Conservation (phyloP, 139 green algal species). For the Coelastrella sp. region DNA sequence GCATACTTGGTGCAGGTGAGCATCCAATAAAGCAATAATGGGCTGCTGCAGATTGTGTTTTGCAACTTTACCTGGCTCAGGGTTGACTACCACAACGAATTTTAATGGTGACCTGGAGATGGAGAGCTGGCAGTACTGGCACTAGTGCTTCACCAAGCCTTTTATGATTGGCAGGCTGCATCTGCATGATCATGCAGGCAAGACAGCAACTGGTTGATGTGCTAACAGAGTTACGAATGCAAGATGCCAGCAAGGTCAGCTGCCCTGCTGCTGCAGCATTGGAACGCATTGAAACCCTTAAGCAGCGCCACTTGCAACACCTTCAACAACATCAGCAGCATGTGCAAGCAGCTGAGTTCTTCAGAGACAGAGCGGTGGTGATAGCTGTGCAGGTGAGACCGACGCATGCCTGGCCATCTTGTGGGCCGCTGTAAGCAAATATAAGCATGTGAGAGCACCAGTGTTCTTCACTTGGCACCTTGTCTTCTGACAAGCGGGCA, state of each 20-base stretch:
- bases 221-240: not conserved
- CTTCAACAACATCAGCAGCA: not conserved
- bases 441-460: no score
- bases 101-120: no score
- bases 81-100: no score
- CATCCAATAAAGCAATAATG: not conserved
- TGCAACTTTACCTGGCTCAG: not conserved
- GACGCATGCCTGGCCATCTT: no score
- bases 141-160: no score
- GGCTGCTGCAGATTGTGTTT: not conserved
- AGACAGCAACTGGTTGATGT: not conserved
- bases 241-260: not conserved
- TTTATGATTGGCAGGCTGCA: not conserved
- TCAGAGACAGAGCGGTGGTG: not conserved
- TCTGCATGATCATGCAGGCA: not conserved
- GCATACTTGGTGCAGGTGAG: not conserved
- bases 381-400: constrained; percentile 9
- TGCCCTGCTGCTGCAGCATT: not conserved
- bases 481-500: no score
- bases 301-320: not conserved
- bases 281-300: not conserved
- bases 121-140: no score
- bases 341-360: not conserved
- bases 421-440: no score
- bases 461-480: no score